Evolutionary conservation across 169 alveolate species (phyloP).

Genomic region (Neospora caninum): DNA sequence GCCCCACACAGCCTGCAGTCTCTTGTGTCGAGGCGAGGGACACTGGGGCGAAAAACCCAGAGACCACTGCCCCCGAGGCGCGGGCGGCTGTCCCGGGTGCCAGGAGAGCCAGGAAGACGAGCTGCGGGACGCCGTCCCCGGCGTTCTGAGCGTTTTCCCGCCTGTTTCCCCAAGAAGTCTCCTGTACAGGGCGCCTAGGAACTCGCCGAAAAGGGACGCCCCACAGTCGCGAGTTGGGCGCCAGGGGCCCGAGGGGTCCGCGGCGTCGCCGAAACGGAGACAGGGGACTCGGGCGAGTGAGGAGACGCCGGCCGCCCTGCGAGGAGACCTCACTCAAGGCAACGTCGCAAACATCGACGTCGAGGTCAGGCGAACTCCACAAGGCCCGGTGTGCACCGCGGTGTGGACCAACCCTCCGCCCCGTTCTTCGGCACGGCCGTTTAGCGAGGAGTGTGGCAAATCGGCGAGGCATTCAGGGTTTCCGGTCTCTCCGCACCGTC

Average conservation of each 20-base stretch:
- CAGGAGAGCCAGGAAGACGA: neutral
- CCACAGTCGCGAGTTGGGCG: too few species aligned
- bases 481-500: neutral
- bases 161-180: neutral
- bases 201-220: too few species aligned
- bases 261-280: too few species aligned
- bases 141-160: neutral
- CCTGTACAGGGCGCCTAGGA: too few species aligned
- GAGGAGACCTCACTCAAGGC: neutral
- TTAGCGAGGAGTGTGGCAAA: neutral
- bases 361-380: neutral
- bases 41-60: neutral
- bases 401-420: neutral
- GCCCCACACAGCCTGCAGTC: neutral
- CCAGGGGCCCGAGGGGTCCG: too few species aligned
- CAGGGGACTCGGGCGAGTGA: too few species aligned
- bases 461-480: neutral
- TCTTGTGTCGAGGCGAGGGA: neutral
- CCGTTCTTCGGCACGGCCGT: neutral
- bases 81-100: neutral
- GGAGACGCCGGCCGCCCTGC: too few species aligned
- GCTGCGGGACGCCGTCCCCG: neutral
- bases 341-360: constrained; percentile 3
- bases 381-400: neutral
- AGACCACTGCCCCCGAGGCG: neutral